These are phyloP conservation scores for Cymodocea nodosa DNA, from an alignment of 116 monocot species.

Conservation along the genomic window DNA sequence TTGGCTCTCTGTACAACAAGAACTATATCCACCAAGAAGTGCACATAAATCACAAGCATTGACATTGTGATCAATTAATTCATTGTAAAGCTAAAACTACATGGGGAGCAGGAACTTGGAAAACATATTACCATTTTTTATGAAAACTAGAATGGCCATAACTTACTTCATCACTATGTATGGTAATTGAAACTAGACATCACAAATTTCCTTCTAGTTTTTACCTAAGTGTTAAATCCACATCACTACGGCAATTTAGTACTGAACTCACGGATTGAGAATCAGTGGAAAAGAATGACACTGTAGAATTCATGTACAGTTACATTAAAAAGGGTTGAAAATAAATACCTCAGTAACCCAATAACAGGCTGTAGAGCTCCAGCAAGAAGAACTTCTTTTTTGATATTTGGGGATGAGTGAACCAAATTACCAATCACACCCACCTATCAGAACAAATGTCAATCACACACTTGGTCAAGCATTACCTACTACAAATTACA, in stretches of 20 bases:
- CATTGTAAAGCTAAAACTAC: neutral
- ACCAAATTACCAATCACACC: constrained; percentile 99
- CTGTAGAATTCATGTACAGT: too few relatives aligned
- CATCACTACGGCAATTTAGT: too few relatives aligned
- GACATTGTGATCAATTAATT: neutral
- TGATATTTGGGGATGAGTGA: constrained; percentile 97
- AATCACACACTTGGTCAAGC: neutral
- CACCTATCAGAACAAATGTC: constrained; percentile 31
- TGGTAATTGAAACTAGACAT: neutral
- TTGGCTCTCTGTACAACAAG: constrained; percentile 89
- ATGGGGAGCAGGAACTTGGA: neutral
- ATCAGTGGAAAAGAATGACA: too few relatives aligned
- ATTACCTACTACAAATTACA: neutral
- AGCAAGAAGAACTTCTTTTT: constrained; percentile 91
- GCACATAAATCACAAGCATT: neutral
- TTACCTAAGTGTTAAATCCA: too few relatives aligned
- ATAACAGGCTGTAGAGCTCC: constrained; percentile 97
- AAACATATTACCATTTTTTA: too few relatives aligned
- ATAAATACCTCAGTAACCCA: constrained; percentile 70
- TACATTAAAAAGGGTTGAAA: neutral
- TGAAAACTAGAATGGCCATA: neutral
- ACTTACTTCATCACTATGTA: neutral
- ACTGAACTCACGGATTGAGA: too few relatives aligned
- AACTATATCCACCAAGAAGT: constrained; percentile 27
- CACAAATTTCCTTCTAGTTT: neutral